A percentile compares a stretch with the other conserved stretches of the same genome.
phyloP scores from a whole-genome alignment of 257 asterid species.

The Solanum corneliomulleri region DNA sequence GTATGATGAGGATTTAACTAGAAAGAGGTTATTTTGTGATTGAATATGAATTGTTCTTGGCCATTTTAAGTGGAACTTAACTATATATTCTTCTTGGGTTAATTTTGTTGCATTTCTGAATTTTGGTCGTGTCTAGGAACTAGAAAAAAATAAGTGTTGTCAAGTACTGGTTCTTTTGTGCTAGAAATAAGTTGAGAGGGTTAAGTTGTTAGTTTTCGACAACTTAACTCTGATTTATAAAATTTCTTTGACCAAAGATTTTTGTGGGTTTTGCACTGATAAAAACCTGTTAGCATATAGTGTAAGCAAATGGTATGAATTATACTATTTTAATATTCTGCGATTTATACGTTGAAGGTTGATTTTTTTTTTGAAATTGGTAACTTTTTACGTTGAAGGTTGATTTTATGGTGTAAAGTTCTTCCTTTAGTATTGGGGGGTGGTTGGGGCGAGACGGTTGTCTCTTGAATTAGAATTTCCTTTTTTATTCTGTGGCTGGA shows the following conservation, averaged over 20 bases:
- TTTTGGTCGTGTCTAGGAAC: not conserved
- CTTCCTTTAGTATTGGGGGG: not conserved
- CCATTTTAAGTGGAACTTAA: not conserved
- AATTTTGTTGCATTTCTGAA: not conserved
- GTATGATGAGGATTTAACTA: not conserved
- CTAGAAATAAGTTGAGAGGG: not conserved
- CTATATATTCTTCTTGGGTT: not conserved
- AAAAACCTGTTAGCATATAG: not conserved
- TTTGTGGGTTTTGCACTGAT: not conserved
- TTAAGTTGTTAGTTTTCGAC: not conserved
- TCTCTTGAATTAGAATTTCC: not conserved
- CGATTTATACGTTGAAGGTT: not conserved
- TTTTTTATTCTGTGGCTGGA: not conserved
- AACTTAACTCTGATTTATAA: not conserved
- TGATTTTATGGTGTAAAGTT: not conserved
- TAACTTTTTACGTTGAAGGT: not conserved
- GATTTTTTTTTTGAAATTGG: not conserved
- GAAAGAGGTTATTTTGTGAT: not conserved
- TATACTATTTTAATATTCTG: not conserved
- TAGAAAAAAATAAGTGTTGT: not conserved
- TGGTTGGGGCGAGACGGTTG: not conserved
- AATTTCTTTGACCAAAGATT: not conserved
- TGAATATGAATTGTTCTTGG: not conserved
- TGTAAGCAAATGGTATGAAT: not conserved
- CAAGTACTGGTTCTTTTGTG: not conserved